Evolutionary conservation across 352 stramenopile genomes (phyloP), one percentile per base, ranked within the genome.

Genomic region (Achlya hypogyna): DNA sequence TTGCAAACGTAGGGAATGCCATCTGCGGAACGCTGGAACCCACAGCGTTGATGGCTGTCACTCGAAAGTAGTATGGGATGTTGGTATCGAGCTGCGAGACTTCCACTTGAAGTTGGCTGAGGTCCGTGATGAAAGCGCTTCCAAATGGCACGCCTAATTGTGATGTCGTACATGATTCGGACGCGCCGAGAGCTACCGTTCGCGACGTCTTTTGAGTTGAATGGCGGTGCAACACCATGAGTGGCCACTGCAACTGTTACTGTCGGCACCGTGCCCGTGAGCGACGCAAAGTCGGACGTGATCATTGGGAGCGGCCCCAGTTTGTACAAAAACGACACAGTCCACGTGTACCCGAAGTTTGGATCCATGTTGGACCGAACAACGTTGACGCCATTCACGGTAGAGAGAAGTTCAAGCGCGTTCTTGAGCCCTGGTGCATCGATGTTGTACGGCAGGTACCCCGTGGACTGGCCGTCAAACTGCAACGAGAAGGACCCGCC

Each of bases 31-130:
- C 59, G 3, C 96, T 90, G 5, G 72, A 53, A 9, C 95, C 95
- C 20, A 93, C 74, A 10, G 81, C 74, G 65, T 98, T 98, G 25
- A 93, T 89, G 27, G 95, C 95, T 5, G 84, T 90, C 22, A 98
- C 93, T 18, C 91, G 82, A 59, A 98, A 91, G 72, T 96, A 98
- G 67, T 98, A 98, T 10, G 89, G 79, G 5, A 98, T 88, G 31
- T 97, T 97, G 56, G 98, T 86, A 42, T 98, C 88, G 1, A 99
- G 77, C 12, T 88, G 77, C 29, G 80, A 75, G 5, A 97, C 87
- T 0, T 78, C 87, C 51, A 94, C 72, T 1, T 78, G 75, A n/a
- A 97, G 72, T 51, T 93, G 76, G 45, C 81, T 89, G 25, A 97
- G 65, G 64, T 98, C 90, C 0, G 89, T 96, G 18, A 98, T 53